These are phyloP conservation scores for Aspergillus conjunctus DNA, from an alignment of 495 filamentous ascomycete genomes.

Conservation along the genomic window DNA sequence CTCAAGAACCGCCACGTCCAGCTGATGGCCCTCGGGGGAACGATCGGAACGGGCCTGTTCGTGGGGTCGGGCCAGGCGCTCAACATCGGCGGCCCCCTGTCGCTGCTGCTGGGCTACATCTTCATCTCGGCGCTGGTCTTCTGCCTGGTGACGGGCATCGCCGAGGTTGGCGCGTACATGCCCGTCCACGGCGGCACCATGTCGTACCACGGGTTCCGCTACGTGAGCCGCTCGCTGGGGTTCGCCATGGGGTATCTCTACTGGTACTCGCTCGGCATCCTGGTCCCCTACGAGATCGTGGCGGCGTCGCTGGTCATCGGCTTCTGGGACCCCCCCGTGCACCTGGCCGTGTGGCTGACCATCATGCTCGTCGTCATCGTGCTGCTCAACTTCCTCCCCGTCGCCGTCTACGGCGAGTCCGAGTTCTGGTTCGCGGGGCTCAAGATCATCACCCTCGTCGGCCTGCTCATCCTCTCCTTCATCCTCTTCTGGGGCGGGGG, in stretches of 20 bases:
- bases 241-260: slow-evolving; percentile 65
- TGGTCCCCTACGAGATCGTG: slow-evolving; percentile 67
- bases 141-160: slow-evolving; percentile 62
- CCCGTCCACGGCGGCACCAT: slow-evolving; percentile 62
- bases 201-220: slow-evolving; percentile 59
- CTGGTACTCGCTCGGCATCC: slow-evolving; percentile 66
- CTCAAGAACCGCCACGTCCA: slow-evolving; percentile 62
- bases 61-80: slow-evolving; percentile 63
- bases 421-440: slow-evolving; percentile 72
- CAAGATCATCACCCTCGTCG: slow-evolving; percentile 77
- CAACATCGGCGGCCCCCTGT: slow-evolving; percentile 59
- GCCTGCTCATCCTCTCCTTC: slow-evolving; percentile 68
- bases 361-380: slow-evolving; percentile 68
- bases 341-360: slow-evolving; percentile 65
- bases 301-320: slow-evolving; percentile 72
- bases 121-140: slow-evolving; percentile 63
- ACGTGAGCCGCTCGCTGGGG: slow-evolving; percentile 61
- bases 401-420: slow-evolving; percentile 67
- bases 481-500: slow-evolving; percentile 72
- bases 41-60: slow-evolving; percentile 64
- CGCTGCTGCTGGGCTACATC: slow-evolving; percentile 66
- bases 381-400: slow-evolving; percentile 63
- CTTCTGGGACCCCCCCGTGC: slow-evolving; percentile 60
- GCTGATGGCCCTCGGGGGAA: slow-evolving; percentile 69
- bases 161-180: slow-evolving; percentile 66